A percentile compares a stretch with the other conserved stretches of the same genome.
Conservation (phyloP, 2,329 filamentous ascomycete species). For the Alternaria atra region DNA sequence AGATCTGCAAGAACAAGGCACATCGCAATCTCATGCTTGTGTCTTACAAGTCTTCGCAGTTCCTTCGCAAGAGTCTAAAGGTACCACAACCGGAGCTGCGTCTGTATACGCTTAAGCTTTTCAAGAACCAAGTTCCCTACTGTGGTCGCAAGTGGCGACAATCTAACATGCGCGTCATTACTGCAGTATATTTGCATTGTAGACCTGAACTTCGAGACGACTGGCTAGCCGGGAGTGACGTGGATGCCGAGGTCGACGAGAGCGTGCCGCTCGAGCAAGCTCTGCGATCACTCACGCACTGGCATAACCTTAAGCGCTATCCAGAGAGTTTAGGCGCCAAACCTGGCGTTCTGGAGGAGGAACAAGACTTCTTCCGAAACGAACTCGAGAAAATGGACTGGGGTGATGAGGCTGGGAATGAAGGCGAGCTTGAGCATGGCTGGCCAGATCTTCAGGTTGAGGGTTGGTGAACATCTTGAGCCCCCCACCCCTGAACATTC, state of each 20-base stretch:
- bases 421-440: conserved; percentile 32
- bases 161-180: conserved; percentile 98
- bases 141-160: conserved; percentile 98
- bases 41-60: conserved; percentile 92
- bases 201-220: conserved; percentile 92
- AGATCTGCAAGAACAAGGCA: conserved; percentile 94
- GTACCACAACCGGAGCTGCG: conserved; percentile 87
- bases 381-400: conserved; percentile 62
- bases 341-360: conserved; percentile 53
- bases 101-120: conserved; percentile 94
- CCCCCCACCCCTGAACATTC: conserved; percentile 2
- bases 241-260: conserved; percentile 93
- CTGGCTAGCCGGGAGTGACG: conserved; percentile 89
- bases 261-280: conserved; percentile 92
- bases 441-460: conserved; percentile 41
- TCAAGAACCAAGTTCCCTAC: conserved; percentile 98
- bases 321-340: conserved; percentile 74
- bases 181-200: conserved; percentile 93
- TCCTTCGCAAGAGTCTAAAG: conserved; percentile 89
- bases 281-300: conserved; percentile 87
- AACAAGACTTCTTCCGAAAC: conserved; percentile 59
- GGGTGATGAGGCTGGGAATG: conserved; percentile 39
- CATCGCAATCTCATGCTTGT: conserved; percentile 94
- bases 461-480: conserved; percentile 37
- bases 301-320: conserved; percentile 88